Evolutionary conservation across 257 asterid species (phyloP).

Genomic region (Buddleja alternifolia): DNA sequence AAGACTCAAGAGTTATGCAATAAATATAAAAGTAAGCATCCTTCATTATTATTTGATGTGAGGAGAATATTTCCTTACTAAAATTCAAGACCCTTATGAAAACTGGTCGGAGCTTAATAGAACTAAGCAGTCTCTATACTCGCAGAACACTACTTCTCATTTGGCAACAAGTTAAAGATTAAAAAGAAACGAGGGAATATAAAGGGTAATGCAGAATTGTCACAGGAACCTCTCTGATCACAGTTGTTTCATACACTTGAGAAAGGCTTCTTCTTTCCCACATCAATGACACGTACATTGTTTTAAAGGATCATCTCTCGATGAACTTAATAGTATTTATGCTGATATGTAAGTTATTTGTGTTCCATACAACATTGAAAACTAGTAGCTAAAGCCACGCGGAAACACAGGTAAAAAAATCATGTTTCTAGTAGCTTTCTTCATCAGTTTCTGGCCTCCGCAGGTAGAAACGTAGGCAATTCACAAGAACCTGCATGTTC

Average conservation of each 20-base stretch:
- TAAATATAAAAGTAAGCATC: too few relatives aligned
- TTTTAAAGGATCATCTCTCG: constrained; percentile 9
- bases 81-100: too few relatives aligned
- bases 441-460: constrained; percentile 91
- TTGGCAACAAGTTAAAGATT: too few relatives aligned
- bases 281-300: not conserved
- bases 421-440: constrained; percentile 71
- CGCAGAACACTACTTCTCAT: too few relatives aligned
- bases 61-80: too few relatives aligned
- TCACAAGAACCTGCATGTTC: constrained; percentile 74
- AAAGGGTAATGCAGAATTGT: not conserved
- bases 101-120: too few relatives aligned
- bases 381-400: constrained; percentile 18
- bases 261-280: constrained; percentile 17
- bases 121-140: too few relatives aligned
- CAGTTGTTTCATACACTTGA: not conserved
- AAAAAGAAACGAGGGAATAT: too few relatives aligned
- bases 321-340: constrained; percentile 1
- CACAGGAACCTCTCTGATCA: constrained; percentile 3
- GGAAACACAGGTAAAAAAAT: too few relatives aligned
- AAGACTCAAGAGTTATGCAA: too few relatives aligned
- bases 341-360: constrained; percentile 20
- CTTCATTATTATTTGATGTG: too few relatives aligned
- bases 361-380: constrained; percentile 17
- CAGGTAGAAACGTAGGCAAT: constrained; percentile 87